phyloP scores from a whole-genome alignment of 352 stramenopile genomes.

The Aphanomyces euteiches region DNA sequence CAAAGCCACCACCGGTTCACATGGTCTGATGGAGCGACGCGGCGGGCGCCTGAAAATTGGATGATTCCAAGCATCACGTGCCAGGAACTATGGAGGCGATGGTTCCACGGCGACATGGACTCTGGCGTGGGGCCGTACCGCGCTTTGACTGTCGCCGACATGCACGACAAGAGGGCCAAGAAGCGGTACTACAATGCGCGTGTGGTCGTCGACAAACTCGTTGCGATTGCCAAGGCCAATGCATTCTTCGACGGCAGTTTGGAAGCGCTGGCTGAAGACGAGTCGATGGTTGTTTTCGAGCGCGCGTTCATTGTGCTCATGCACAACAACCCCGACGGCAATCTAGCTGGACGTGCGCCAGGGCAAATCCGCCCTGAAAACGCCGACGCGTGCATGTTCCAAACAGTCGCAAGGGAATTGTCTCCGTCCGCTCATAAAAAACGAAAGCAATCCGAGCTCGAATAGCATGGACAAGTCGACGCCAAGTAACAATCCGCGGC shows the following conservation, averaged over 20 bases:
- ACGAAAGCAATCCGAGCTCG: neutral
- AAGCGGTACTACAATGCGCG: neutral
- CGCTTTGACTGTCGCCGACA: neutral
- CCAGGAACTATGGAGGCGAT: neutral
- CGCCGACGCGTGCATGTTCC: neutral
- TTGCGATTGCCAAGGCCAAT: conserved; percentile 4
- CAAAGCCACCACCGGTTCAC: no score
- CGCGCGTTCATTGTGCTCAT: conserved; percentile 15
- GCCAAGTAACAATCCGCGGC: no score
- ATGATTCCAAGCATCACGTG: neutral
- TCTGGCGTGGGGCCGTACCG: conserved; percentile 1
- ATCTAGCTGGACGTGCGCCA: neutral
- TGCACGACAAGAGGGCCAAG: no score
- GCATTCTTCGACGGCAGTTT: neutral
- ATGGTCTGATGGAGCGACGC: no score
- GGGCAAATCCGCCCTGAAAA: conserved; percentile 4
- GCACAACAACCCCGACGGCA: conserved; percentile 13
- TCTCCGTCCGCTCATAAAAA: neutral
- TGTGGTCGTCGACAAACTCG: neutral
- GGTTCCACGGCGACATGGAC: neutral
- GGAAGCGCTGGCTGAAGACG: neutral
- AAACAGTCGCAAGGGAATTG: neutral
- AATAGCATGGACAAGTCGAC: neutral
- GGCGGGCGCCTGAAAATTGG: no score
- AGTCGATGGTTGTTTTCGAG: conserved; percentile 8